Conservation (phyloP, 139 green algal species). For the Edaphochlamys debaryana region DNA sequence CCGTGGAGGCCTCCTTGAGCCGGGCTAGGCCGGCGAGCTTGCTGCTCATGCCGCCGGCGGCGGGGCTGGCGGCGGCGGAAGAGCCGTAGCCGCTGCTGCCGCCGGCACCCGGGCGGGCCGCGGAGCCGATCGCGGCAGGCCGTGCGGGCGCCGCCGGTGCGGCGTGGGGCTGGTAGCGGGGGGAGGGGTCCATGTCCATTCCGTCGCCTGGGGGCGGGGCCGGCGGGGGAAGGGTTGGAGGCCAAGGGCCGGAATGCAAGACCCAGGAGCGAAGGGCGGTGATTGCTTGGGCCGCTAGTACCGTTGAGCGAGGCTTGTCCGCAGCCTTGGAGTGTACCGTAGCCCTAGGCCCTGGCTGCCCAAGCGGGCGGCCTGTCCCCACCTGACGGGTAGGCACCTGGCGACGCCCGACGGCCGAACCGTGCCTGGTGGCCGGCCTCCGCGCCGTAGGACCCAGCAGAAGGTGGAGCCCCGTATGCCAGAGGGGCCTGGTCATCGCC, state of each 20-base stretch:
- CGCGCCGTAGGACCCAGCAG: no score
- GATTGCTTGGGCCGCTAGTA: no score
- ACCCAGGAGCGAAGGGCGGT: no score
- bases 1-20: conserved; percentile 15
- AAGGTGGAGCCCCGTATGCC: no score
- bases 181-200: conserved; percentile 33
- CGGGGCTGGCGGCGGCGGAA: neutral
- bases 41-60: neutral
- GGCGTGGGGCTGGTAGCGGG: neutral
- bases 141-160: neutral
- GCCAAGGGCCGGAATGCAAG: neutral
- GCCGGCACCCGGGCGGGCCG: neutral
- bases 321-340: no score
- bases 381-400: neutral
- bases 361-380: no score
- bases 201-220: neutral
- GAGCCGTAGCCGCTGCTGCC: neutral
- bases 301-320: no score
- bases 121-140: neutral
- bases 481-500: neutral
- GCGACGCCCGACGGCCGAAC: conserved; percentile 17
- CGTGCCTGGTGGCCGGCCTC: neutral
- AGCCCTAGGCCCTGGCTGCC: no score
- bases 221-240: neutral
- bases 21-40: conserved; percentile 33